Evolutionary conservation across 2,329 filamentous ascomycete species (phyloP), one percentile per base, ranked within the genome.

Genomic region (Pseudocercospora cruenta): DNA sequence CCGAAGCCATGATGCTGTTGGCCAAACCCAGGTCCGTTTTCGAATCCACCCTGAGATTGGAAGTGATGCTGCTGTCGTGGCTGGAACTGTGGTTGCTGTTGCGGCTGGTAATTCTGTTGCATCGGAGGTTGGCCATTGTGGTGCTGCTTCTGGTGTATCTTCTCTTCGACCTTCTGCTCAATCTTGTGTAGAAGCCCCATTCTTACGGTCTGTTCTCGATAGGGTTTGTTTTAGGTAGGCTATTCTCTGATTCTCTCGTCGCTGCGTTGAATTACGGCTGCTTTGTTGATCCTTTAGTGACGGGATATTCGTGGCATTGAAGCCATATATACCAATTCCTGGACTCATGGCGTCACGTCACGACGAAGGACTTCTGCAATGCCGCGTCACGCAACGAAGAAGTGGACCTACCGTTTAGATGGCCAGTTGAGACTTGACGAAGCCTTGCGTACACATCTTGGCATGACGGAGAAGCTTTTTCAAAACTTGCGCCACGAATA

Each of bases 81-180:
- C 39, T 43, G 39, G 16, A 43, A 43, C 3, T 43, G 39, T 43
- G 39, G 12, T 19, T 62, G 60, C 24, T 62, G 49, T n/a, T 62
- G 60, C 24, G 60, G 31, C 33, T 62, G 60, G 19, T 62, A 62
- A 31, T 45, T 28, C 21, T 55, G 60, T 26, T 57, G 59, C 33
- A 53, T 45, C 4, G 43, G 49, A 39, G 28, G 31, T 31, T 62
- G 28, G 26, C 22, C 16, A 49, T 57, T 57, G 49, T 57, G 49
- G 4, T 47, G 24, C 43, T 55, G 24, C 33, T 57, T 62, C 26
- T 62, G 12, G 9, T 24, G 60, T 8, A 55, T 33, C 22, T 62
- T 57, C 45, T 62, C 26, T 16, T 62, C 60, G 19, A 55, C 21
- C 24, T 62, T 62, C 26, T 62, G 49, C 33, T 62, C 60, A 49